Evolutionary conservation across 164 flowering plant species (phyloP).

Genomic region (Litsea cubeba): DNA sequence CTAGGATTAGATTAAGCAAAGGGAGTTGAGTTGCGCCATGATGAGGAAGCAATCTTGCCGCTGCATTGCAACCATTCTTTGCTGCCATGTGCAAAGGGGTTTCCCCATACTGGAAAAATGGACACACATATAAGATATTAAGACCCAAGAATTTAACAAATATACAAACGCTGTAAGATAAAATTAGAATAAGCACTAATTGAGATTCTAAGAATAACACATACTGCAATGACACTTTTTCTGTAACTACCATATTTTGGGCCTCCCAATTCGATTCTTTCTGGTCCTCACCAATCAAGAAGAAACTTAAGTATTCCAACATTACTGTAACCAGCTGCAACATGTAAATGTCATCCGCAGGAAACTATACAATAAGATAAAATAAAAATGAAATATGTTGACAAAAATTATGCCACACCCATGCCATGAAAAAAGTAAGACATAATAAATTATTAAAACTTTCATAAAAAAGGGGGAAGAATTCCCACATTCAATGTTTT

Average conservation of each 20-base stretch:
- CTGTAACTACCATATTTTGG: constrained; percentile 59
- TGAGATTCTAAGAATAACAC: background rate
- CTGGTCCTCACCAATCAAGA: constrained; percentile 61
- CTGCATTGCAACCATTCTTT: constrained; percentile 86
- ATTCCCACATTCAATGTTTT: no score
- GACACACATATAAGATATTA: constrained; percentile 5
- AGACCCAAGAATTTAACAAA: constrained; percentile 1
- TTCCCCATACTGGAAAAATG: constrained; percentile 78
- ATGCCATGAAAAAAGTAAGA: no score
- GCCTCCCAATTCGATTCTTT: constrained; percentile 80
- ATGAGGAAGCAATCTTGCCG: constrained; percentile 70
- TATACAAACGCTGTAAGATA: background rate
- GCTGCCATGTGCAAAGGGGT: constrained; percentile 98
- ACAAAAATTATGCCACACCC: background rate
- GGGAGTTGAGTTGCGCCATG: constrained; percentile 70
- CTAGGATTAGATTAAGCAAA: background rate
- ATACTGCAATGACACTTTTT: background rate
- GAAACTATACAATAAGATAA: no score
- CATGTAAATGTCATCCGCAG: constrained; percentile 92
- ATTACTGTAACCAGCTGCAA: constrained; percentile 72
- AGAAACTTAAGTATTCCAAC: constrained; percentile 64
- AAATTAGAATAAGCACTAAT: background rate
- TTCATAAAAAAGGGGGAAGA: no score
- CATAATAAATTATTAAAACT: no score
- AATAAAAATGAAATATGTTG: background rate